These are phyloP conservation scores for Fusarium tanahbumbuense DNA, from an alignment of 2,329 filamentous ascomycete genomes.

Conservation along the genomic window DNA sequence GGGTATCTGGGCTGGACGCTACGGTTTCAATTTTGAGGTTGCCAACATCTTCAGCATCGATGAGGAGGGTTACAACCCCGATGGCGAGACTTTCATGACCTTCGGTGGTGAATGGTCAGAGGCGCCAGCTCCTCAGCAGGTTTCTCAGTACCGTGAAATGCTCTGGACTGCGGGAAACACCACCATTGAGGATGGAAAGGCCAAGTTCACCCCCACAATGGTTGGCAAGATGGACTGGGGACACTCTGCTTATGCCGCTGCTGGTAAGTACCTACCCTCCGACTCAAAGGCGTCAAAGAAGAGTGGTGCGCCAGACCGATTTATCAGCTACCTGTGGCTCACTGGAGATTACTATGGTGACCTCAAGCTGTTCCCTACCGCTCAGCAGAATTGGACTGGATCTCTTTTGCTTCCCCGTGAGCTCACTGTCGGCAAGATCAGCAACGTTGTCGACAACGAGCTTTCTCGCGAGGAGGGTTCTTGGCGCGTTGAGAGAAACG, in stretches of 20 bases:
- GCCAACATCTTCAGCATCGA: conserved; percentile 56
- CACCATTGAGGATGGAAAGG: conserved; percentile 41
- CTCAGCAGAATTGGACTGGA: conserved; percentile 59
- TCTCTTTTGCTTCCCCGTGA: conserved; percentile 57
- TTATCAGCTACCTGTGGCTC: conserved; percentile 56
- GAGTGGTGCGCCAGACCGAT: conserved; percentile 55
- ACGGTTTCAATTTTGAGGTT: conserved; percentile 60
- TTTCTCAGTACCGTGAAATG: conserved; percentile 55
- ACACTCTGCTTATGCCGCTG: conserved; percentile 56
- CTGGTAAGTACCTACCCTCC: conserved; percentile 55
- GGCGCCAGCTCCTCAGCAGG: conserved; percentile 53
- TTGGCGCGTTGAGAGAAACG: conserved; percentile 51
- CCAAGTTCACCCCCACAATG: conserved; percentile 56
- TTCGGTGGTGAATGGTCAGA: conserved; percentile 58
- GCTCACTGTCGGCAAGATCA: conserved; percentile 54
- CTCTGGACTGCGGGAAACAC: conserved; percentile 56
- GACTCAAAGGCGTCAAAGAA: conserved; percentile 52
- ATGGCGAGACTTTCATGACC: conserved; percentile 55
- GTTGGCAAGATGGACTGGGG: conserved; percentile 57
- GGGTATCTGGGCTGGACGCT: conserved; percentile 52
- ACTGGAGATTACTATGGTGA: conserved; percentile 57
- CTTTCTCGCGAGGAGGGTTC: conserved; percentile 54
- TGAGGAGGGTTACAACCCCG: conserved; percentile 52
- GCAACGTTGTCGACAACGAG: conserved; percentile 55
- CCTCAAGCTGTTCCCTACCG: conserved; percentile 50